Evolutionary conservation across 176 grass and related monocot species (phyloP), one percentile per base, ranked within the genome.

Genomic region (Elaeis guineensis): DNA sequence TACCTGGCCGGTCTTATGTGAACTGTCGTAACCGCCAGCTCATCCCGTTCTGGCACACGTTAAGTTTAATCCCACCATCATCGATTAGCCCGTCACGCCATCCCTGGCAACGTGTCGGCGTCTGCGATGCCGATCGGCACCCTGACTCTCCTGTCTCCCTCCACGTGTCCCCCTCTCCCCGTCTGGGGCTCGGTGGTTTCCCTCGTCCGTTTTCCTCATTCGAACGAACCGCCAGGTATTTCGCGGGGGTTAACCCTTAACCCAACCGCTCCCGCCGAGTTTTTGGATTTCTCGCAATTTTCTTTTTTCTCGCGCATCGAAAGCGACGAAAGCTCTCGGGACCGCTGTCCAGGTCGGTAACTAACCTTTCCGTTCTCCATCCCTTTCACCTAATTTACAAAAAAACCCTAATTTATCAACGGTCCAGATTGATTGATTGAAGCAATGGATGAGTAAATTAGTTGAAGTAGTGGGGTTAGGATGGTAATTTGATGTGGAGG

Each of bases 31-130:
- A 61, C 58, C n/a, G 58, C 58, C 58, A 61, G 58, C 58, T 61
- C 25, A 39, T 39, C 25, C 51, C 26, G 49, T 61, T 24, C 54
- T 44, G 35, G 11, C 8, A 12, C 35, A 44, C 21, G 65, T 70
- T 23, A 22, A 48, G 4, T 26, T 14, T 1, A 11, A 62, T 55
- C 65, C 49, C 49, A 69, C 65, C 62, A 48, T 55, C 7, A 28
- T 50, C 63, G n/a, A 16, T 1, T 24, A 58, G 5, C 5, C 68
- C 65, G 21, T 67, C 60, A 63, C 75, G 57, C 64, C 75, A 66
- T 58, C 51, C 44, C 28, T 19, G 48, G 66, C 56, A 48, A 56
- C 66, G 66, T 63, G 67, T 51, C 65, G 50, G 2, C 14, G 39
- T 58, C 29, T 7, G 8, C 26, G 15, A 21, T n/a, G 4, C 22